Conservation (phyloP, 1,139 yeast species). For the Pneumocystis sp. region DNA sequence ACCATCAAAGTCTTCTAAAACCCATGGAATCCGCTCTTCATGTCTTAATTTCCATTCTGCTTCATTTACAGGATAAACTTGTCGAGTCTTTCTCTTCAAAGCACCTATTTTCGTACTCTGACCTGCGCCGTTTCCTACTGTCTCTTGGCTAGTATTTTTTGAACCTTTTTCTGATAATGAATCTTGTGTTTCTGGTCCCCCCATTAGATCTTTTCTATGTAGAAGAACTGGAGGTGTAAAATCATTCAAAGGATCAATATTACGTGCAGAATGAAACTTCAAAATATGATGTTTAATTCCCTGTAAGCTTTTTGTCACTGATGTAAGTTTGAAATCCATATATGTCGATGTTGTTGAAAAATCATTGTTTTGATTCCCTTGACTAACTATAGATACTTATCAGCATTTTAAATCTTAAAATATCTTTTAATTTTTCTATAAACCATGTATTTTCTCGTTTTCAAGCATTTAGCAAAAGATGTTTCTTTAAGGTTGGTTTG, state of each 20-base stretch:
- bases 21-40: conserved; percentile 97
- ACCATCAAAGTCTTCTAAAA: conserved; percentile 89
- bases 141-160: background rate
- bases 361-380: background rate
- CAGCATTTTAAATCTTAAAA: background rate
- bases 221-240: background rate
- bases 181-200: background rate
- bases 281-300: background rate
- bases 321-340: background rate
- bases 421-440: background rate
- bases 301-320: background rate
- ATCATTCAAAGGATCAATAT: background rate
- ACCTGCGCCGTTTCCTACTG: conserved; percentile 81
- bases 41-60: conserved; percentile 68
- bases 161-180: background rate
- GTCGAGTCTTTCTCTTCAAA: conserved; percentile 71
- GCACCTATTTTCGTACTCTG: conserved; percentile 48
- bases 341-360: background rate
- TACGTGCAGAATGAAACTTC: background rate
- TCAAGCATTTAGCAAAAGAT: background rate
- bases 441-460: background rate
- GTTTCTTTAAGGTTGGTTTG: background rate
- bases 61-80: conserved; percentile 65
- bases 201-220: background rate
- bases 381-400: background rate